These are phyloP conservation scores for Rhipidocladum racemiflorum DNA, from an alignment of 176 grass and related monocot species.

Conservation along the genomic window DNA sequence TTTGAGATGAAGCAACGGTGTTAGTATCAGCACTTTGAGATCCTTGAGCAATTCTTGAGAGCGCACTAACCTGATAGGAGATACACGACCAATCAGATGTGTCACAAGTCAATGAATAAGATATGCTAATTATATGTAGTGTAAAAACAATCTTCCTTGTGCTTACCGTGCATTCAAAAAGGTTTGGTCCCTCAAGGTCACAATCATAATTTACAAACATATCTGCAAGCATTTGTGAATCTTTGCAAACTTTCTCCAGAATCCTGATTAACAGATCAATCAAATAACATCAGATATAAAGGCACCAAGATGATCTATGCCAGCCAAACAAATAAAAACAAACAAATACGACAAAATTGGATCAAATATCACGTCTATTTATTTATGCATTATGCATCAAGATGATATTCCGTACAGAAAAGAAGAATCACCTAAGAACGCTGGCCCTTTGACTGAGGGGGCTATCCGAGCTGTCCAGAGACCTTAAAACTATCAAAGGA, in stretches of 20 bases:
- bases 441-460: constrained; percentile 72
- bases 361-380: background rate
- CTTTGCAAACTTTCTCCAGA: constrained; percentile 98
- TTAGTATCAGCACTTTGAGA: constrained; percentile 72
- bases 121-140: background rate
- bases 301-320: background rate
- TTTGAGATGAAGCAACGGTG: constrained; percentile 60
- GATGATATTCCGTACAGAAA: constrained; percentile 13
- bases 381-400: background rate
- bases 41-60: constrained; percentile 89
- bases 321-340: constrained; percentile 26
- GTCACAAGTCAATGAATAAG: constrained; percentile 20
- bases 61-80: constrained; percentile 75
- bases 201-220: constrained; percentile 99
- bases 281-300: constrained; percentile 27
- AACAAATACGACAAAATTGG: background rate
- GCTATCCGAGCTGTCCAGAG: constrained; percentile 83
- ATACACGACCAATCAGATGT: constrained; percentile 23
- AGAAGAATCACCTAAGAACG: constrained; percentile 75
- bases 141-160: background rate
- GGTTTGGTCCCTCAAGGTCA: constrained; percentile 96
- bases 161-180: constrained; percentile 86
- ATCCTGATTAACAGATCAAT: constrained; percentile 60
- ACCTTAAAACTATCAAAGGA: constrained; percentile 95
- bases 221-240: constrained; percentile 98